phyloP scores from a whole-genome alignment of 139 green algal genomes.

The Bryopsis sp. region DNA sequence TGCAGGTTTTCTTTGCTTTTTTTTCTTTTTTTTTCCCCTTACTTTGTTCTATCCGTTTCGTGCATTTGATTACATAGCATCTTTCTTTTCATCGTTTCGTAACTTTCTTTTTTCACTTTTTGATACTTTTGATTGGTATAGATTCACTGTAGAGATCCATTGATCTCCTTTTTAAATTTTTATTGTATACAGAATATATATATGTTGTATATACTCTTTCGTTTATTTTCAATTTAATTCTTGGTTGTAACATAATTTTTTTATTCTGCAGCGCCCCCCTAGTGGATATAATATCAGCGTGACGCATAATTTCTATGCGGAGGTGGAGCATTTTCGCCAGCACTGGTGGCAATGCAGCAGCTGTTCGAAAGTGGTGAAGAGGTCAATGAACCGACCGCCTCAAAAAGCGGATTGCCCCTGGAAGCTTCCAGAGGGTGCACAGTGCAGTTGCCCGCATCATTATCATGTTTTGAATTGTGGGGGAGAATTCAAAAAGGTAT shows the following conservation, averaged over 20 bases:
- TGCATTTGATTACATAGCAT: conserved; percentile 12
- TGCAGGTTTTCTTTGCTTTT: background rate
- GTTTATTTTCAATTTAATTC: too few relatives aligned
- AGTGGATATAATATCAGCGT: conserved; percentile 60
- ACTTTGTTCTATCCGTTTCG: too few relatives aligned
- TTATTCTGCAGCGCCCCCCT: conserved; percentile 37
- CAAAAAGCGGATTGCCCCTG: conserved; percentile 56
- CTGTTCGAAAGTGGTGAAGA: conserved; percentile 41
- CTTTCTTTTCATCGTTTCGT: too few relatives aligned
- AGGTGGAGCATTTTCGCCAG: conserved; percentile 49
- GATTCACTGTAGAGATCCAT: too few relatives aligned
- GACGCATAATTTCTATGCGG: conserved; percentile 49
- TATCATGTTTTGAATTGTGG: conserved; percentile 46
- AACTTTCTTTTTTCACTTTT: too few relatives aligned
- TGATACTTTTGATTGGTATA: too few relatives aligned
- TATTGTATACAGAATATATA: too few relatives aligned
- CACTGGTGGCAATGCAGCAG: conserved; percentile 47
- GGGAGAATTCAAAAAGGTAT: conserved; percentile 42
- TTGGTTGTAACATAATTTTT: too few relatives aligned
- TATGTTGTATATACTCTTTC: too few relatives aligned
- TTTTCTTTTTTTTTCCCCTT: too few relatives aligned
- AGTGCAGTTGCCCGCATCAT: conserved; percentile 48
- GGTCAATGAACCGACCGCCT: conserved; percentile 53
- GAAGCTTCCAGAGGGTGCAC: conserved; percentile 17
- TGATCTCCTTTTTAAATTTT: too few relatives aligned